These are phyloP conservation scores for Tylopilus subfusipes DNA, from an alignment of 768 basidiomycete genomes.

Conservation along the genomic window DNA sequence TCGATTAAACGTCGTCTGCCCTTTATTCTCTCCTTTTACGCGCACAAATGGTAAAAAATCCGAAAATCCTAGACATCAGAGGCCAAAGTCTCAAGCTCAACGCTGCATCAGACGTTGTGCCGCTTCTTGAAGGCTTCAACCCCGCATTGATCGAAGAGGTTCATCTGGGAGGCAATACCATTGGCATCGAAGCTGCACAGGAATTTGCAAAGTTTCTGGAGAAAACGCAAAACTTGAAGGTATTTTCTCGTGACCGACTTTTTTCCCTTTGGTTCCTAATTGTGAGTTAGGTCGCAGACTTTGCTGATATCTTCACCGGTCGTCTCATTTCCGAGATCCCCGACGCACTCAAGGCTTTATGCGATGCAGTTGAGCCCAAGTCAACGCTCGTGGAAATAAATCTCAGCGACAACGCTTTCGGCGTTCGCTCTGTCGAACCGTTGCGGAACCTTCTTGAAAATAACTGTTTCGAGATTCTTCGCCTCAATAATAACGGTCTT, in stretches of 20 bases:
- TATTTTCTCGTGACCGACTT: conserved; percentile 23
- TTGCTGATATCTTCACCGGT: conserved; percentile 97
- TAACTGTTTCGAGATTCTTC: conserved; percentile 77
- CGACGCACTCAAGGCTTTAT: conserved; percentile 79
- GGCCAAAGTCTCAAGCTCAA: conserved; percentile 65
- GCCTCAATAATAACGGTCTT: conserved; percentile 95
- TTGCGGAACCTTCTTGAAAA: conserved; percentile 85
- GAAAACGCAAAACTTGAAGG: conserved; percentile 67
- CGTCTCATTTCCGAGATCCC: conserved; percentile 96
- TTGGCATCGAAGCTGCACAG: conserved; percentile 86
- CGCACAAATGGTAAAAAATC: conserved; percentile 16
- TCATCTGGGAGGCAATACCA: conserved; percentile 89
- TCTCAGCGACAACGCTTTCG: conserved; percentile 95
- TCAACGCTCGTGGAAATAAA: conserved; percentile 82
- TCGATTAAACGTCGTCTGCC: background rate
- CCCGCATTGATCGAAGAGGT: conserved; percentile 76
- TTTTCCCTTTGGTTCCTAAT: background rate
- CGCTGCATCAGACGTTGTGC: conserved; percentile 68
- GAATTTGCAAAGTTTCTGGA: conserved; percentile 79
- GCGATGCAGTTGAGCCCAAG: conserved; percentile 80
- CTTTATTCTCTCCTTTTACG: background rate
- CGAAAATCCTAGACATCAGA: conserved; percentile 28
- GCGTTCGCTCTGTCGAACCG: conserved; percentile 90
- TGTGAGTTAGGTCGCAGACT: conserved; percentile 77
- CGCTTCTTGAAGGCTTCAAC: conserved; percentile 63